Evolutionary conservation across 1,139 yeast genomes (phyloP), one percentile per base, ranked within the genome.

Genomic region (Pichia sp.): DNA sequence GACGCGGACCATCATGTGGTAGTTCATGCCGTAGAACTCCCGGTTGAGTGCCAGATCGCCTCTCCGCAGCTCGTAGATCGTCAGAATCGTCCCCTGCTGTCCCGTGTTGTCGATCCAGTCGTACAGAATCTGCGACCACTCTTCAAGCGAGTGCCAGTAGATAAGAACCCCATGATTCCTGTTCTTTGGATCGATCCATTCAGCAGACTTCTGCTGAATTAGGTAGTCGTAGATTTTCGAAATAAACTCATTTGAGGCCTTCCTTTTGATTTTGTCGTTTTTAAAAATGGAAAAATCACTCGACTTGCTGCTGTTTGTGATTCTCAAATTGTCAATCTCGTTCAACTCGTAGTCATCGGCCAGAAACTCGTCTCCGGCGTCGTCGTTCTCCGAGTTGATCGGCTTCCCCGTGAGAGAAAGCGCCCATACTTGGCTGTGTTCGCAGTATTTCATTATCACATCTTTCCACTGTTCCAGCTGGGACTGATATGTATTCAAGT

Each of bases 101-200:
- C 97, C 97, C 0, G 92, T 79, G 15, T 75, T 74, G 54, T 85
- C 92, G 23, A 88, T 72, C 85, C 87, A 84, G 47, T 80, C 79
- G 36, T 73, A 62, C 1, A 85, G 67, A 40, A 79, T 66, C 15
- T 82, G 79, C 0, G 90, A 88, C 96, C 97, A 89, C 57, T 89
- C 95, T 16, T 76, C 83, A 10, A 87, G 74, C 13, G 81, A 74
- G 59, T 84, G 78, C 92, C 96, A 90, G 61, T 82, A 82, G 5
- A 92, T 75, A 46, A 74, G 76, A 56, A 83, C 66, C 11, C 81
- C 83, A 36, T 68, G 63, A 44, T 73, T 76, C 32, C 76, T 78
- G 53, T 70, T 68, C 58, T 74, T 74, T 4, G 70, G 64, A 59
- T 76, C 60, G 43, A 79, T 70, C 74, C 82, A 82, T 45, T 75